These are phyloP conservation scores for Rhododendron williamsianum DNA, from an alignment of 148 eudicot genomes.

Conservation along the genomic window DNA sequence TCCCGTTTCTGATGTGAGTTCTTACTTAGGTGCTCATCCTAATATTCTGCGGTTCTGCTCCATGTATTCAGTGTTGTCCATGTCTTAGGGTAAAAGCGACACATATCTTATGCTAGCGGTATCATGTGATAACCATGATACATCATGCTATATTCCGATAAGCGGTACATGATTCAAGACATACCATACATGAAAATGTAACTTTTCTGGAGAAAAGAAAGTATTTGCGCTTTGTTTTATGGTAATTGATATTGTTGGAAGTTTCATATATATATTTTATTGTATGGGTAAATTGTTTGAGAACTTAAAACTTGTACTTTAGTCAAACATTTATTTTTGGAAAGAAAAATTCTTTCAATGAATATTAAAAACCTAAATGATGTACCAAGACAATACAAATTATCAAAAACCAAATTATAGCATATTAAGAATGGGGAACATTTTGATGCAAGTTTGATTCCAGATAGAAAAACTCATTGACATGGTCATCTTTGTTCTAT, in stretches of 20 bases:
- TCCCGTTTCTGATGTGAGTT: constrained; percentile 77
- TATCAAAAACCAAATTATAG: neutral
- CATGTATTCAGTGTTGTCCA: neutral
- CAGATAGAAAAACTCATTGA: neutral
- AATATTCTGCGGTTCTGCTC: neutral
- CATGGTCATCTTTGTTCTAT: neutral
- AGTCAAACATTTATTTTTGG: neutral
- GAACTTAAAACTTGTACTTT: neutral
- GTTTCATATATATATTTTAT: neutral
- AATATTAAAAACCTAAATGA: neutral
- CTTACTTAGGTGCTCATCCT: constrained; percentile 3
- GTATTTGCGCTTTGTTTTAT: neutral
- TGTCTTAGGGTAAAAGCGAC: neutral
- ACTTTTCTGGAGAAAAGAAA: neutral
- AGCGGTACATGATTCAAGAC: neutral
- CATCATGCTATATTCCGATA: neutral
- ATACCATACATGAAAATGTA: neutral
- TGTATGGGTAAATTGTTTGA: neutral
- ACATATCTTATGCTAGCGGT: neutral
- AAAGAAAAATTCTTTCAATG: neutral
- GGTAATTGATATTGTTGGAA: neutral
- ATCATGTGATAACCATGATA: neutral
- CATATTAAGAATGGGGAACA: neutral
- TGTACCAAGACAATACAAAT: neutral
- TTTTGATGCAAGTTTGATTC: neutral